Conservation (phyloP, 2,329 filamentous ascomycete genomes). For the Fusarium musae region DNA sequence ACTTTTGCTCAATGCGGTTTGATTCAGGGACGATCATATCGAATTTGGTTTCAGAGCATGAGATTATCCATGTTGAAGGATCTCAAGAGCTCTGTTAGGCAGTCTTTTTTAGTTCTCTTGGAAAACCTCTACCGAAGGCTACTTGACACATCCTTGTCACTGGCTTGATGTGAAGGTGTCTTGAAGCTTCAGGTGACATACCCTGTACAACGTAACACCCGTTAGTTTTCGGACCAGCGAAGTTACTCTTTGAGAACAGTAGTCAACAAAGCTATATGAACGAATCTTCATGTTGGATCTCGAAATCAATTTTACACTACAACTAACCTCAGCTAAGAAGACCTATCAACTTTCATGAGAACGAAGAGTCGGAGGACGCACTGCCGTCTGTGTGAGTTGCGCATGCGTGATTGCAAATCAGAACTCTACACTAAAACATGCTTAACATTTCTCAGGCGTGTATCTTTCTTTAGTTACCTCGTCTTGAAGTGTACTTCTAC, state of each 20-base stretch:
- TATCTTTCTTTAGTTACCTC: no score
- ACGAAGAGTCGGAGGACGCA: neutral
- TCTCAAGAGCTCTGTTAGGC: neutral
- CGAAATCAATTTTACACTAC: neutral
- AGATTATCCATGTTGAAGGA: neutral
- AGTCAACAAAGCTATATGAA: rapidly evolving
- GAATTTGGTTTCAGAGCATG: neutral
- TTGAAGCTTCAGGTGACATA: neutral
- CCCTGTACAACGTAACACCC: neutral
- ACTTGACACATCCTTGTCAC: neutral
- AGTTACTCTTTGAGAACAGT: neutral
- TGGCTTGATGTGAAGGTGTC: neutral
- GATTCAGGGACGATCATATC: neutral
- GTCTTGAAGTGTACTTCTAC: no score
- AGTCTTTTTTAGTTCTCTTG: neutral
- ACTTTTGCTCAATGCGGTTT: neutral
- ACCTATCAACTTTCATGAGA: rapidly evolving
- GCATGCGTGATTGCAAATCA: rapidly evolving
- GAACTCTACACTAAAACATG: rapidly evolving
- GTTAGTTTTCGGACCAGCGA: neutral
- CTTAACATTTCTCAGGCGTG: rapidly evolving
- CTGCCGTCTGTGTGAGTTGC: rapidly evolving
- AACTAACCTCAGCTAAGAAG: rapidly evolving
- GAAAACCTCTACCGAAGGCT: neutral
- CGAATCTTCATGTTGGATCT: neutral